Percentiles rank a stretch among this genome's conserved stretches.
These are phyloP conservation scores for Entomophthora muscae DNA, from an alignment of 371 early-diverging fungal species.

Conservation along the genomic window DNA sequence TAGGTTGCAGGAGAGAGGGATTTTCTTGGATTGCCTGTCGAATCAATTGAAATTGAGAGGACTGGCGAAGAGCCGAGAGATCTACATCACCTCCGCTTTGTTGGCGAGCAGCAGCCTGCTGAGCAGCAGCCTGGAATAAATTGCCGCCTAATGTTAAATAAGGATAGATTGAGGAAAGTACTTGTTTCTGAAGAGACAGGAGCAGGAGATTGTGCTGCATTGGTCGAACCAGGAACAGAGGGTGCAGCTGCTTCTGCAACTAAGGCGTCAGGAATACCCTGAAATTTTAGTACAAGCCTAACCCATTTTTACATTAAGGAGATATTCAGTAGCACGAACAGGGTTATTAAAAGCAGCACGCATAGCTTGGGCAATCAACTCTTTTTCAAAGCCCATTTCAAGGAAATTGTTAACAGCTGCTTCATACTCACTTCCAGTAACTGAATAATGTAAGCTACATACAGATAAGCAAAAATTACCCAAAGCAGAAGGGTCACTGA, in stretches of 20 bases:
- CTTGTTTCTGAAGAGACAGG: background rate
- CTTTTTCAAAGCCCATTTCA: slow-evolving; percentile 89
- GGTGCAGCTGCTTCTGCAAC: slow-evolving; percentile 9
- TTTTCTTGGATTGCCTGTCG: slow-evolving; percentile 71
- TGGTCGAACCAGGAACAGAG: background rate
- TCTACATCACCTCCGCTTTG: background rate
- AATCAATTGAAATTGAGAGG: slow-evolving; percentile 86
- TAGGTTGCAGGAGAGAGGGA: slow-evolving; percentile 71
- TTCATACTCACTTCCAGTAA: slow-evolving; percentile 53
- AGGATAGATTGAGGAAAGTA: background rate
- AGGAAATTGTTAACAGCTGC: slow-evolving; percentile 67
- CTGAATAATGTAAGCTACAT: slow-evolving; percentile 14
- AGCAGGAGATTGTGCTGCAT: background rate
- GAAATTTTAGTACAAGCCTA: background rate
- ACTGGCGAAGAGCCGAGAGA: slow-evolving; percentile 7
- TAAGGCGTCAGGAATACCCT: slow-evolving; percentile 32
- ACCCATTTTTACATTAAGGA: slow-evolving; percentile 49
- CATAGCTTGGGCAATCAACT: slow-evolving; percentile 72
- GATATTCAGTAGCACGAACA: slow-evolving; percentile 90
- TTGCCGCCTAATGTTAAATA: slow-evolving; percentile 11
- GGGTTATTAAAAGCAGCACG: slow-evolving; percentile 94
- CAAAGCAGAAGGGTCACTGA: background rate
- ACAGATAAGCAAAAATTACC: background rate
- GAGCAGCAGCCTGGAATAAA: slow-evolving; percentile 10
- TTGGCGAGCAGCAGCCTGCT: slow-evolving; percentile 2